These are phyloP conservation scores for Xylaria sp. DNA, from an alignment of 2,329 filamentous ascomycete species.

Conservation along the genomic window DNA sequence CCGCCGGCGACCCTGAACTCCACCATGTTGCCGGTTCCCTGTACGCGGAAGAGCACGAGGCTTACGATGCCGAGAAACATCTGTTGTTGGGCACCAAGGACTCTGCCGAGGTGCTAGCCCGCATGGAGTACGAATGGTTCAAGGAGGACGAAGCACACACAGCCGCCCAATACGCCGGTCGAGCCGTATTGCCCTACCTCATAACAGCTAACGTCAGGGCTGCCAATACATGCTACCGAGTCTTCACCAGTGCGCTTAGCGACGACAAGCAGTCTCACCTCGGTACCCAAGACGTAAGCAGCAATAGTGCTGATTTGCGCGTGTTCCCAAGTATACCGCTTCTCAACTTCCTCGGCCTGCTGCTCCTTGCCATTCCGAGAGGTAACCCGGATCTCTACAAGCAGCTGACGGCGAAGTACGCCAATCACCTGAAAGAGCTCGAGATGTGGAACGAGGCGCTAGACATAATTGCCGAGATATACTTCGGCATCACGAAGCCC, in stretches of 20 bases:
- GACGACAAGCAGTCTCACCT: conserved; percentile 66
- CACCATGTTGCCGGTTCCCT: conserved; percentile 91
- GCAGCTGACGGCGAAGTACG: conserved; percentile 85
- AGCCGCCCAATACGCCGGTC: conserved; percentile 85
- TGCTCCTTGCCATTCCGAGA: conserved; percentile 85
- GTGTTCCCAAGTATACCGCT: conserved; percentile 93
- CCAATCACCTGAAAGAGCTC: conserved; percentile 78
- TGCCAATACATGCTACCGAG: conserved; percentile 82
- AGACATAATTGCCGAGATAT: conserved; percentile 92
- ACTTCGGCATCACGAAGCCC: conserved; percentile 91
- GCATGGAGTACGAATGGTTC: conserved; percentile 95
- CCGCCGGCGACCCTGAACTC: conserved; percentile 91
- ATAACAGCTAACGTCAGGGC: conserved; percentile 90
- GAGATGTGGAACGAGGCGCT: conserved; percentile 84
- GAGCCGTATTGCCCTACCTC: conserved; percentile 90
- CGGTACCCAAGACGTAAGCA: conserved; percentile 83
- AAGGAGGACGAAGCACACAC: conserved; percentile 87
- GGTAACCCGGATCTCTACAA: conserved; percentile 82
- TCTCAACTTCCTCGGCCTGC: conserved; percentile 89
- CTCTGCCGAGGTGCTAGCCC: conserved; percentile 81
- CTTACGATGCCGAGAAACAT: conserved; percentile 93
- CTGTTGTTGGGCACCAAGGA: conserved; percentile 89
- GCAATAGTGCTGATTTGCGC: conserved; percentile 75
- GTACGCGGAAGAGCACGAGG: conserved; percentile 92
- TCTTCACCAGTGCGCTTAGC: conserved; percentile 76